phyloP scores from a whole-genome alignment of 306 rosid genomes.

The Delonix regia region DNA sequence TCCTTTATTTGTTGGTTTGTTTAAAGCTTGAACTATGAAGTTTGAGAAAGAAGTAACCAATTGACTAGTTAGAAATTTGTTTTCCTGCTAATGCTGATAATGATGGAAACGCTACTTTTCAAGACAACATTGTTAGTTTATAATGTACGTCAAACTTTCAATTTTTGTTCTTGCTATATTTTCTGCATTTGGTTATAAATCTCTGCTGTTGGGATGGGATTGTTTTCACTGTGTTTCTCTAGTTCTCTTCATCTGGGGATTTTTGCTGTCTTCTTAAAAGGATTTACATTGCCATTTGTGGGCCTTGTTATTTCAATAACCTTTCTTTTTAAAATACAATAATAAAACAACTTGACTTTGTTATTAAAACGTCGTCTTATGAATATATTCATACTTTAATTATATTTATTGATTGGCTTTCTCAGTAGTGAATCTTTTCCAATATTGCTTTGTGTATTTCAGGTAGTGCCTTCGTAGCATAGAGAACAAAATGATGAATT shows the following conservation, averaged over 20 bases:
- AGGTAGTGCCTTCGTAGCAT: not conserved
- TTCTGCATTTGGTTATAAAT: not conserved
- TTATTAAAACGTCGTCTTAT: not conserved
- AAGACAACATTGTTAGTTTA: not conserved
- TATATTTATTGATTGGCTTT: not conserved
- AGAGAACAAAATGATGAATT: constrained; percentile 12
- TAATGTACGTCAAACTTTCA: not conserved
- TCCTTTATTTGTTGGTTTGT: not conserved
- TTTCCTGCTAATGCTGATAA: not conserved
- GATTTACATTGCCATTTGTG: not conserved
- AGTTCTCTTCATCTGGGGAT: not conserved
- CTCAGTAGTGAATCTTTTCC: not conserved
- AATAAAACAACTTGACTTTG: not conserved
- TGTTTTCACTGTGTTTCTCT: not conserved
- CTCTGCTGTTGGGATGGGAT: not conserved
- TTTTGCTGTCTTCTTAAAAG: not conserved
- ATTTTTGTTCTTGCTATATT: not conserved
- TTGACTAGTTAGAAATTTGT: not conserved
- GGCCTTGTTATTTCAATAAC: not conserved
- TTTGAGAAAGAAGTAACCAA: not conserved
- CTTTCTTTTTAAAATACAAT: not conserved
- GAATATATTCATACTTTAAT: not conserved
- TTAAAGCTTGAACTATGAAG: not conserved
- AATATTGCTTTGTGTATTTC: not conserved
- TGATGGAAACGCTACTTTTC: not conserved